Evolutionary conservation across 768 basidiomycete species (phyloP), one percentile per base, ranked within the genome.

Genomic region (Russula earlei): DNA sequence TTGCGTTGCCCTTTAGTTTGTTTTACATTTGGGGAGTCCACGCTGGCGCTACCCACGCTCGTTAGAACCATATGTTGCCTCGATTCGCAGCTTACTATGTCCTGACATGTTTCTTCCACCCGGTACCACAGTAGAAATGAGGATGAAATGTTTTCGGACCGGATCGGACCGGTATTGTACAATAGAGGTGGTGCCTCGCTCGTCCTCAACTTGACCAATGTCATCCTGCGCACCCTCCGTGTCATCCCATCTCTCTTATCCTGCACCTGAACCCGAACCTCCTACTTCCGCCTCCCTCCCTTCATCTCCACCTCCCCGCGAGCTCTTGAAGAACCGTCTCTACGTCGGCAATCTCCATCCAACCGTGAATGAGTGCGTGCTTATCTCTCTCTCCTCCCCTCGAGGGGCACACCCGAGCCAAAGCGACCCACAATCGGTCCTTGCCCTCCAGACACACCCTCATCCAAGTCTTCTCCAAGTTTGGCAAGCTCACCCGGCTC

Each of bases 291-390:
- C 65, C 6, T 49, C 59, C 11, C 59, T 62, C 4, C 62, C 60
- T 10, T 42, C 55, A 10, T 46, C 60, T 5, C 40, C 66, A 8
- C 65, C 61, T 50, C 55, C 60, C 2, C 63, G 67, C 24, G 62
- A 64, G 40, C 29, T 75, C 11, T 66, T 84, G 29, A 83, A 78
- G 63, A 88, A 94, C 67, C 75, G 93, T 40, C 76, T 97, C 5
- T 97, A 92, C 63, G 77, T 97, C 42, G 94, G 94, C 19, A 96
- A 97, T 67, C 72, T 97, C 17, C 84, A 89, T 65, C 81, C 86
- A 1, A 78, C 84, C 6, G 87, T 95, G 31, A 90, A 93, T 69
- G 91, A 96, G 89, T 94, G 56, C 58, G 75, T 72, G 9, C 44
- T 42, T 10, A 14, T 14, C 8, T 27, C 17, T 19, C 29, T 38